phyloP scores from a whole-genome alignment of 768 basidiomycete genomes.

The Paxillus rubicundulus region DNA sequence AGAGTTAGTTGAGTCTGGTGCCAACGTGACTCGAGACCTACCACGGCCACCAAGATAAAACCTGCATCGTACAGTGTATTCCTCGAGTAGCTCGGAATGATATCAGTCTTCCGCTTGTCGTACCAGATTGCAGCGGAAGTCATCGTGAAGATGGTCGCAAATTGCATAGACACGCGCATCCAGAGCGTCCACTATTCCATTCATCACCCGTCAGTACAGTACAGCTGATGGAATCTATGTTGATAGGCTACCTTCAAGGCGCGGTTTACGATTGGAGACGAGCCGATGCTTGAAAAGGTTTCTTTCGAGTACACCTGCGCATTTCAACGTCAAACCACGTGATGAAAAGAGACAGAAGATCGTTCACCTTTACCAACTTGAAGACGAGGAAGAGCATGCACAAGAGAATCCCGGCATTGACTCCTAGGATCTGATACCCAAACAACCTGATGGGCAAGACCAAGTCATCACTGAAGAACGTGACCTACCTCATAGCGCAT shows the following conservation, averaged over 20 bases:
- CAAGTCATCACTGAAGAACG: not conserved
- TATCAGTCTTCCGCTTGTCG: conserved; percentile 40
- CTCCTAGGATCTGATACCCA: conserved; percentile 37
- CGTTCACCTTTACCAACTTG: conserved; percentile 41
- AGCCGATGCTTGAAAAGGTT: conserved; percentile 50
- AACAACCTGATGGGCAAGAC: conserved; percentile 3
- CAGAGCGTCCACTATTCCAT: conserved; percentile 43
- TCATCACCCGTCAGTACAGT: not conserved
- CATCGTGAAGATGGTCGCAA: conserved; percentile 48
- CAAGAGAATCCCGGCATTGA: conserved; percentile 38
- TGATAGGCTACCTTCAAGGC: conserved; percentile 43
- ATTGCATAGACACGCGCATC: conserved; percentile 47
- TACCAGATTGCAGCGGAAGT: conserved; percentile 50
- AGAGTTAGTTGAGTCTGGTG: not conserved
- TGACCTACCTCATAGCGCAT: conserved; percentile 34
- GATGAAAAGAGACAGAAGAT: not conserved
- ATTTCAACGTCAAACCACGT: not conserved
- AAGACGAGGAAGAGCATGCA: conserved; percentile 39
- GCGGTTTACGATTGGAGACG: conserved; percentile 41
- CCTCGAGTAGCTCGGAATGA: conserved; percentile 35
- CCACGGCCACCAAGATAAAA: conserved; percentile 40
- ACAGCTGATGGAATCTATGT: not conserved
- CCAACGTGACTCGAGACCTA: conserved; percentile 24
- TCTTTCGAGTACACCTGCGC: conserved; percentile 42
- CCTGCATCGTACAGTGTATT: conserved; percentile 39